Conservation (phyloP, 139 green algal genomes). For the Haematococcus sp. region DNA sequence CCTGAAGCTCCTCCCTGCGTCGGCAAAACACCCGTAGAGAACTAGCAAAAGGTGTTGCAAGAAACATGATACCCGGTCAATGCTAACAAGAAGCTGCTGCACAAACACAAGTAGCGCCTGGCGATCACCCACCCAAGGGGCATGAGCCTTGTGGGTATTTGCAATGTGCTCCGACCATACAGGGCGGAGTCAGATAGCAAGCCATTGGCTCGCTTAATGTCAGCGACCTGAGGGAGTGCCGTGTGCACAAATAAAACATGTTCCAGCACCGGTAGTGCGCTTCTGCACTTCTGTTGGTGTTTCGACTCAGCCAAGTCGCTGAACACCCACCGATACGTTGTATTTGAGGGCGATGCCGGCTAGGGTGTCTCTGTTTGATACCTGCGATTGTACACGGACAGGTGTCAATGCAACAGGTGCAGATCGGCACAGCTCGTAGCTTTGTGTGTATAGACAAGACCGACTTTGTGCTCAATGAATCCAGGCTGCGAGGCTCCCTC, state of each 20-base stretch:
- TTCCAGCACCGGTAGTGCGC: not conserved
- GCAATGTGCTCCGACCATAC: constrained; percentile 69
- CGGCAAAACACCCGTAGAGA: not conserved
- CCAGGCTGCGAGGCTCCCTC: too few relatives aligned
- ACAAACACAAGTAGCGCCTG: not conserved
- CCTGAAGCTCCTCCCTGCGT: constrained; percentile 37
- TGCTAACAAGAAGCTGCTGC: not conserved
- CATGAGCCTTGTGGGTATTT: constrained; percentile 67
- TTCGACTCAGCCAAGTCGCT: not conserved
- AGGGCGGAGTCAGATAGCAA: constrained; percentile 78
- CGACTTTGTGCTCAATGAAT: constrained; percentile 3
- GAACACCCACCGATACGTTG: constrained; percentile 63
- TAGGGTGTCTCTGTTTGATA: constrained; percentile 80
- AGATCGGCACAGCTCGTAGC: not conserved
- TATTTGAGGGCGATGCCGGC: constrained; percentile 83
- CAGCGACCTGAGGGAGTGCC: constrained; percentile 60
- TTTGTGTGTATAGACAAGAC: not conserved
- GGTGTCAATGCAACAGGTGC: not conserved
- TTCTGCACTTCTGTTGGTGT: not conserved
- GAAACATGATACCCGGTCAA: not conserved
- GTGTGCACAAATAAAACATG: not conserved
- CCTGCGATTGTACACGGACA: constrained; percentile 37
- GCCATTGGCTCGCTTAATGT: constrained; percentile 85
- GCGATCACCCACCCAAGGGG: constrained; percentile 57
- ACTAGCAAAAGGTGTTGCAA: not conserved